phyloP scores from a whole-genome alignment of 768 basidiomycete genomes.

The Russula ochroleuca region DNA sequence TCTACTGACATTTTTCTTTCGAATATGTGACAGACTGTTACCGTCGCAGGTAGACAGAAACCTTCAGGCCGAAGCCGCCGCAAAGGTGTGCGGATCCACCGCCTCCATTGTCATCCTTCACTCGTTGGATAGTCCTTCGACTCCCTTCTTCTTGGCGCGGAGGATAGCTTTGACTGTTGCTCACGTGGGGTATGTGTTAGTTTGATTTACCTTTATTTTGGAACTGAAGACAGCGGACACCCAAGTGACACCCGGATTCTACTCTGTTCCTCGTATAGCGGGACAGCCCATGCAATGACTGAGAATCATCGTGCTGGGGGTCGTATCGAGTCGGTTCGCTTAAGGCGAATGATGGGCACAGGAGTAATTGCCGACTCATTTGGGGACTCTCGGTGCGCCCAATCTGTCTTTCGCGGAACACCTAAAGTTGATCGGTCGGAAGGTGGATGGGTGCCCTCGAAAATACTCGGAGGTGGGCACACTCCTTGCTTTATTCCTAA shows the following conservation, averaged over 20 bases:
- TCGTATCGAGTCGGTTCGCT: constrained; percentile 73
- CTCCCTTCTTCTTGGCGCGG: constrained; percentile 79
- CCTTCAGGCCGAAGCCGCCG: constrained; percentile 61
- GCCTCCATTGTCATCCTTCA: constrained; percentile 91
- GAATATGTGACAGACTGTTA: constrained; percentile 5
- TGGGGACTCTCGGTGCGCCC: constrained; percentile 78
- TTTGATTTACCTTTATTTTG: neutral
- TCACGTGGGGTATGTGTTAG: constrained; percentile 72
- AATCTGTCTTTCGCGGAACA: neutral
- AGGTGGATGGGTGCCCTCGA: constrained; percentile 95
- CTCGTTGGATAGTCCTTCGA: constrained; percentile 72
- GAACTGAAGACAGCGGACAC: neutral
- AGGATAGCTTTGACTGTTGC: constrained; percentile 80
- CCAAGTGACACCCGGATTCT: constrained; percentile 84
- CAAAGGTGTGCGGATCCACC: constrained; percentile 80
- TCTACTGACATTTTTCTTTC: neutral
- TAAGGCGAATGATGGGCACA: constrained; percentile 87
- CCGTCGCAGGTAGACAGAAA: constrained; percentile 62
- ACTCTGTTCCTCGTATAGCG: constrained; percentile 68
- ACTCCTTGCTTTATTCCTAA: constrained; percentile 15
- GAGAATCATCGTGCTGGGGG: constrained; percentile 96
- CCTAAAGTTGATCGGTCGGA: neutral
- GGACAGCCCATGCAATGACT: constrained; percentile 79
- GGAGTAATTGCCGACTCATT: constrained; percentile 90
- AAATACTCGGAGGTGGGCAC: constrained; percentile 78